A percentile compares a stretch with the other conserved stretches of the same genome.
phyloP scores from a whole-genome alignment of 805 yeast species.

The Lachancea meyersii region DNA sequence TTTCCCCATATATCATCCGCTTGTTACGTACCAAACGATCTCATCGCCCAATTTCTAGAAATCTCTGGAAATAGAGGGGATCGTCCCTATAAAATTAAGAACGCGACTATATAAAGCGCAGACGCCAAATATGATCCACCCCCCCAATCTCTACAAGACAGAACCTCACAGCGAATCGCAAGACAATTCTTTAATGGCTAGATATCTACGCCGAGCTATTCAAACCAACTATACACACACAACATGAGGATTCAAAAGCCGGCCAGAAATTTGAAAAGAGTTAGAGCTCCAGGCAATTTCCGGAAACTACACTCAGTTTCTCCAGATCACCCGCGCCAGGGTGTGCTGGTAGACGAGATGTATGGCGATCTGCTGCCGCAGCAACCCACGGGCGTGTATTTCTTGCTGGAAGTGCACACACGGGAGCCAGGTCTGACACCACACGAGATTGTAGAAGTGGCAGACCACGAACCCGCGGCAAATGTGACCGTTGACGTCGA shows the following conservation, averaged over 20 bases:
- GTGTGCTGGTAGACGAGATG: conserved; percentile 8
- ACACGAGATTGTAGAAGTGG: conserved; percentile 7
- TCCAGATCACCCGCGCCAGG: conserved; percentile 7
- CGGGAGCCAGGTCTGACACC: conserved; percentile 5
- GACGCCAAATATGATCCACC: neutral
- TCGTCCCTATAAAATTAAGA: neutral
- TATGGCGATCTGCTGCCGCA: conserved; percentile 8
- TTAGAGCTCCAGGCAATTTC: neutral
- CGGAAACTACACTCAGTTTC: conserved; percentile 3
- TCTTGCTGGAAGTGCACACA: conserved; percentile 8
- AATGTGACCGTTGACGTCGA: conserved; percentile 2
- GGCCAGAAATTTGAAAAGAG: conserved; percentile 1
- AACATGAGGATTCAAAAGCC: conserved; percentile 7
- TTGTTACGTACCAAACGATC: no score
- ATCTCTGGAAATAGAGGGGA: neutral
- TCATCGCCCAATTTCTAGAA: no score
- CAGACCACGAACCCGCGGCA: conserved; percentile 2
- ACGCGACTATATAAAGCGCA: neutral
- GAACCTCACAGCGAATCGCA: no score
- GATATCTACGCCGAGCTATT: neutral
- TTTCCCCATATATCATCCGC: no score
- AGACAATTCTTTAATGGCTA: neutral
- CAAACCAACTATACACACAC: neutral
- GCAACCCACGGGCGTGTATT: conserved; percentile 6
- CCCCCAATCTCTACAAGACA: no score